phyloP scores from a whole-genome alignment of 768 basidiomycete genomes.

The Collybia mongolica region DNA sequence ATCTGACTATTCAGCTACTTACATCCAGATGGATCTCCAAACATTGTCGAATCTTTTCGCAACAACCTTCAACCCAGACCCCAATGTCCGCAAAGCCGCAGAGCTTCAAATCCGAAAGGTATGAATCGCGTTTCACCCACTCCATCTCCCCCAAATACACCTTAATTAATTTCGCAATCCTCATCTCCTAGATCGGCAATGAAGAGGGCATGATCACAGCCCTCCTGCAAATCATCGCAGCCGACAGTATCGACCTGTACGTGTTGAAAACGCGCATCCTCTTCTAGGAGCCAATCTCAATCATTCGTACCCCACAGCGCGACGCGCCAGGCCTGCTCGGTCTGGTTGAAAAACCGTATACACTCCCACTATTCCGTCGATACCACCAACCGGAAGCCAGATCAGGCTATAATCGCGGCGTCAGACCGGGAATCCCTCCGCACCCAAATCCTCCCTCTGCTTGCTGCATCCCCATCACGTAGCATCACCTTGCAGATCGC shows the following conservation, averaged over 20 bases:
- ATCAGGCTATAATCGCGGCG: constrained; percentile 58
- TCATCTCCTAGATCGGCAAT: constrained; percentile 54
- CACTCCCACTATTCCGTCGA: constrained; percentile 62
- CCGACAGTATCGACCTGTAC: constrained; percentile 76
- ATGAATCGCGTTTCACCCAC: constrained; percentile 4
- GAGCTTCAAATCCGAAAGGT: constrained; percentile 91
- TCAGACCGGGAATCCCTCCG: constrained; percentile 78
- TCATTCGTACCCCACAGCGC: constrained; percentile 40
- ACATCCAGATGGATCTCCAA: constrained; percentile 63
- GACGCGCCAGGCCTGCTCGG: constrained; percentile 81
- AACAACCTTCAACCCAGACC: constrained; percentile 79
- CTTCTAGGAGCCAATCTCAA: neutral
- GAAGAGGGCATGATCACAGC: constrained; percentile 85
- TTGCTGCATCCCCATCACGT: constrained; percentile 65
- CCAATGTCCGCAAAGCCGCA: constrained; percentile 81
- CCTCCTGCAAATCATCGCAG: constrained; percentile 81
- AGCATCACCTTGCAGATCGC: constrained; percentile 76
- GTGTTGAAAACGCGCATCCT: constrained; percentile 40
- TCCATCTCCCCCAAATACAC: constrained; percentile 2
- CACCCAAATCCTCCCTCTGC: constrained; percentile 61
- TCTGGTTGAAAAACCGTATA: constrained; percentile 92
- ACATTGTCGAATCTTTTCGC: constrained; percentile 77
- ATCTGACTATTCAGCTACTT: neutral
- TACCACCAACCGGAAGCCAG: constrained; percentile 41
- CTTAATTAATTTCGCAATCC: constrained; percentile 1